Base-by-base conservation (phyloP, 768 basidiomycete species). In the Termitomyces bulborhizus region DNA sequence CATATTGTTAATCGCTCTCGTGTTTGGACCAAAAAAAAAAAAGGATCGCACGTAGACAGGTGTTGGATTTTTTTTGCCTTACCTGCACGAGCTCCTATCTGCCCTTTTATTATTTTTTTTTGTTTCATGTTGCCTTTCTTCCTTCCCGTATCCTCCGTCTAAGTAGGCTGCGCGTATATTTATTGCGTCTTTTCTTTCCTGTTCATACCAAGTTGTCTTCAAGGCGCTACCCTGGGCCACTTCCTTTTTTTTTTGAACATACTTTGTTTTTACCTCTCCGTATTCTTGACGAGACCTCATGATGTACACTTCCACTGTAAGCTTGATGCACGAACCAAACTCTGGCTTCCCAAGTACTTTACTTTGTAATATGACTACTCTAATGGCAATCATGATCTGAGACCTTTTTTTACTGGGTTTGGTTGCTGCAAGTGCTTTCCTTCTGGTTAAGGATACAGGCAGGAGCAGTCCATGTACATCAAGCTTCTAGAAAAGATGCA, bases 171-270 rank as follows among this genome's bases (percentile, higher is more conserved):
- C 54, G 32, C 49, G 31, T 53, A 32, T 56, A 59, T 56, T 59
- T 56, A 59, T 59, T 34, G 41, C 51, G 41, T 59, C 51, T 56
- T 51, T 53, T 51, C 36, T 16, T 24, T 40, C 32, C 46, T 57
- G 53, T 59, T 16, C 57, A 51, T 51, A 6, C 13, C 12, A 32
- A 32, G 9, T 4, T 15, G 13, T 6, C 15, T 37, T 15, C 15
- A 16, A 37, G 36, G 15, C 16, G 15, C 36, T 34, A 32, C 9
- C 36, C 15, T 37, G 13, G 36, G 36, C 36, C 15, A 37, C 36
- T 15, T n/a, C n/a, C n/a, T 37, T 37, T 16, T 1, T 4, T 37
- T 37, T 15, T 37, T 37, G 36, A 37, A 37, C 36, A 37, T 37
- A 37, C 36, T 37, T 37, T 16, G 15, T 37, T 37, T 16, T 16